Evolutionary conservation across 345 rosid species (phyloP).

Genomic region (Atalantia buxifolia): DNA sequence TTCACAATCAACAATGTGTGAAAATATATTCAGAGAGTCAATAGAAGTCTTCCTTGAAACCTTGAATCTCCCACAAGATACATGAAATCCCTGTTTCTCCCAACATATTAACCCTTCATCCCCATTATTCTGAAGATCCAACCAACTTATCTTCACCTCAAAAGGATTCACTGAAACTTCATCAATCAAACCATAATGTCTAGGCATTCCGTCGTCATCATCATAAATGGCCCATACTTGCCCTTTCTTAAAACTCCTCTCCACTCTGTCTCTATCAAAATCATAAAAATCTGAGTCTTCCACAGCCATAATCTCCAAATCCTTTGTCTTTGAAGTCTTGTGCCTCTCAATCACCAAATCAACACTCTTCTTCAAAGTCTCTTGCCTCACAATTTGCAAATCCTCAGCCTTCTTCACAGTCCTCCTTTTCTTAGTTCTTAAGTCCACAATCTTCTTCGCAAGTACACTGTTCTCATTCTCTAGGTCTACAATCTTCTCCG

Average conservation of each 20-base stretch:
- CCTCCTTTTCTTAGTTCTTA: conserved; percentile 19
- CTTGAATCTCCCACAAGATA: conserved; percentile 69
- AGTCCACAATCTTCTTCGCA: conserved; percentile 25
- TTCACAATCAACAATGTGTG: conserved; percentile 69
- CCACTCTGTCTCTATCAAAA: conserved; percentile 60
- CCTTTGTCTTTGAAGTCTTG: conserved; percentile 18
- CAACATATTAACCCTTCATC: conserved; percentile 43
- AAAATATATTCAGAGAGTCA: conserved; percentile 53
- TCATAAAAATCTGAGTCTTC: conserved; percentile 56
- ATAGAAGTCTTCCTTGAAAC: conserved; percentile 39
- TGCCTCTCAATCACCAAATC: conserved; percentile 13
- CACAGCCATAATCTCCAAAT: conserved; percentile 29
- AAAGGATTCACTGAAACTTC: conserved; percentile 81
- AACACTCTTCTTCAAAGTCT: conserved; percentile 17
- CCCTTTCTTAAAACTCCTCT: conserved; percentile 69
- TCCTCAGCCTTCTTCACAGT: conserved; percentile 26
- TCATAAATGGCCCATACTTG: conserved; percentile 82
- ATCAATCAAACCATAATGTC: conserved; percentile 71
- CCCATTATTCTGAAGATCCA: conserved; percentile 46
- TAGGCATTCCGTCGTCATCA: conserved; percentile 61
- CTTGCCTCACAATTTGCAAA: conserved; percentile 16
- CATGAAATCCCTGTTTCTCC: conserved; percentile 42
- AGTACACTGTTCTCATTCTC: conserved; percentile 12
- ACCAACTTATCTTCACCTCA: conserved; percentile 63
- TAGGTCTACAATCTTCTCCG: conserved; percentile 18